A percentile compares a stretch with the other conserved stretches of the same genome.
Evolutionary conservation across 163 green algal species (phyloP).

Genomic region (Chlamydomonas reinhardtii): DNA sequence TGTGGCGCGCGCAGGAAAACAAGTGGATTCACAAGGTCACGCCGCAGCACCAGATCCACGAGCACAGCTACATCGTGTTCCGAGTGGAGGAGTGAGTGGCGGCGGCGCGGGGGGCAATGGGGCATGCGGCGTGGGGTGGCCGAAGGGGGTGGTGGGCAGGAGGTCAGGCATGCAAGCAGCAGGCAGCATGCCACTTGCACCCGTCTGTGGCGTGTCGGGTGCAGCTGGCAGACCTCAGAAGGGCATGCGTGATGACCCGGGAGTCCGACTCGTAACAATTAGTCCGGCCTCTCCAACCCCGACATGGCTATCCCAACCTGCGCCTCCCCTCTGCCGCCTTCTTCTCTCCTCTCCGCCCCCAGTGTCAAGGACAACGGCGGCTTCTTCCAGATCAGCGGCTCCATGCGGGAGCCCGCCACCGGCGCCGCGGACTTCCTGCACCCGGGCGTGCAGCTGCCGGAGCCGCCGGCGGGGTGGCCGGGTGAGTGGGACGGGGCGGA

Average conservation of each 20-base stretch:
- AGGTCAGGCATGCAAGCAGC: too few relatives aligned
- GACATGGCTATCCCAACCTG: too few relatives aligned
- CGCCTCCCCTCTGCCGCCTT: neutral
- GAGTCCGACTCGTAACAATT: too few relatives aligned
- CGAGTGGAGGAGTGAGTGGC: slow-evolving; percentile 35
- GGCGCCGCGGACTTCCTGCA: slow-evolving; percentile 33
- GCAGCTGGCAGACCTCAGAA: too few relatives aligned
- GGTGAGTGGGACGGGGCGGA: neutral
- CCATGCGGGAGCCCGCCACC: slow-evolving; percentile 18
- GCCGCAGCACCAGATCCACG: slow-evolving; percentile 39
- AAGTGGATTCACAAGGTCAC: slow-evolving; percentile 35
- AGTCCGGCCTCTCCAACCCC: too few relatives aligned
- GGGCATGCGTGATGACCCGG: too few relatives aligned
- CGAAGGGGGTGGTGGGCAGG: too few relatives aligned
- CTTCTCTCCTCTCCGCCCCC: neutral
- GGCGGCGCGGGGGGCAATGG: neutral
- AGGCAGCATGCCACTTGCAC: too few relatives aligned
- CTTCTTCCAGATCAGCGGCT: slow-evolving; percentile 39
- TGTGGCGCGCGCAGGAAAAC: neutral
- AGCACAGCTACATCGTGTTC: slow-evolving; percentile 40
- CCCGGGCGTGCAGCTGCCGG: slow-evolving; percentile 30
- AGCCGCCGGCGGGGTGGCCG: neutral
- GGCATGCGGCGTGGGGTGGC: too few relatives aligned
- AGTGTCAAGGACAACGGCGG: slow-evolving; percentile 23
- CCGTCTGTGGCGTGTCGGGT: too few relatives aligned